Evolutionary conservation across 441 rosid genomes (phyloP).

Genomic region (Lepidium campestre): DNA sequence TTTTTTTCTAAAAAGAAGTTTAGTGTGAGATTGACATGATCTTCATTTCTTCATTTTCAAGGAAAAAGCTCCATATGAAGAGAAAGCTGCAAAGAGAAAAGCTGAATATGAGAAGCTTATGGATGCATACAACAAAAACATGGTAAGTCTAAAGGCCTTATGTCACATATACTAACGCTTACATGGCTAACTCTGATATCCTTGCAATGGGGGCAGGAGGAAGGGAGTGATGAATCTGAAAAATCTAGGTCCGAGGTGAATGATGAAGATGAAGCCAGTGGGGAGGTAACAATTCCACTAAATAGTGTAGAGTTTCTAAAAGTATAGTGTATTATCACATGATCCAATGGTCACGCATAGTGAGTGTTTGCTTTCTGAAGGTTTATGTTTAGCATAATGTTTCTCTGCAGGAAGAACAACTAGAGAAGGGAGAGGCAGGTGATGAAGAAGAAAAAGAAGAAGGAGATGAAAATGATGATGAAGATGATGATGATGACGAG

Average conservation of each 20-base stretch:
- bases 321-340: neutral
- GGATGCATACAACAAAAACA: conserved; percentile 54
- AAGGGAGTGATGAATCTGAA: conserved; percentile 50
- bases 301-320: neutral
- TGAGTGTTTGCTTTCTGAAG: neutral
- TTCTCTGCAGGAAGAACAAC: conserved; percentile 29
- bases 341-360: neutral
- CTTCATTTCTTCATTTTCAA: conserved; percentile 17
- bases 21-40: conserved; percentile 10
- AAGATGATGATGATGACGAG: conserved; percentile 20
- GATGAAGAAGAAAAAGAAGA: conserved; percentile 34
- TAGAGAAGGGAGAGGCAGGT: conserved; percentile 32
- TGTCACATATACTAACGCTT: neutral
- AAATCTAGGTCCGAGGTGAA: conserved; percentile 50
- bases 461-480: neutral
- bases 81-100: conserved; percentile 58
- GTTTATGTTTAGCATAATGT: neutral
- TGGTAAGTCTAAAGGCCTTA: conserved; percentile 31
- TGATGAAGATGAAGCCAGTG: conserved; percentile 48
- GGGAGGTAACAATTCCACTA: conserved; percentile 28
- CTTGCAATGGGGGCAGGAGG: conserved; percentile 33
- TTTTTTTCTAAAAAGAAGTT: neutral
- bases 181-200: conserved; percentile 1
- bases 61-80: conserved; percentile 61
- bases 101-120: conserved; percentile 51